Evolutionary conservation across 2,329 filamentous ascomycete genomes (phyloP), one percentile per base, ranked within the genome.

Genomic region (Botryotinia narcissicola): DNA sequence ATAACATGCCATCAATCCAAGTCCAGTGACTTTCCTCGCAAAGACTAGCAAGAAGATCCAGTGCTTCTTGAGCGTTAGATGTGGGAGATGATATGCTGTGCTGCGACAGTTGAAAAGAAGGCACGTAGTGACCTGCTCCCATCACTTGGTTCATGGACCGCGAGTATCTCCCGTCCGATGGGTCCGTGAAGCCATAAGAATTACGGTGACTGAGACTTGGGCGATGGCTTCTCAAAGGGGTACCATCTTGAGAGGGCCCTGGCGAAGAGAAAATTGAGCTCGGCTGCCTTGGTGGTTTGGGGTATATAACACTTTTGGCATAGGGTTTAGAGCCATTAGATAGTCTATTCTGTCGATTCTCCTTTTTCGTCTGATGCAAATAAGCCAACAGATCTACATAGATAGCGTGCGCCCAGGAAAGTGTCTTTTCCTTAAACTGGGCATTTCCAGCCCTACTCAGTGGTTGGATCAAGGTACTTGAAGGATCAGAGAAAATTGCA

Each of bases 1-100:
- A 85, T 57, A 98, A 85, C 85, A 98, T 95, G 3, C 96, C 96
- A 80, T 98, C 95, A 71, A 94, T 88, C 96, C 96, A 99, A 78
- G 90, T 88, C 93, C 93, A 96, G 16, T 87, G 87, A 78, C 91
- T 93, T 81, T 95, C 91, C 78, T 92, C 90, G 80, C 94, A 97
- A 10, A 97, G 83, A 76, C 86, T 89, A 25, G 89, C 90, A 32
- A 97, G 85, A 78, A 94, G 89, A 54, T 93, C 89, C 32, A 97
- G 83, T 3, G 92, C 92, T 10, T 87, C 85, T 73, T 77, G 80
- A 37, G 93, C 93, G 76, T 86, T 88, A 42, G 61, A 74, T 9
- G 75, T 20, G 37, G 79, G 78, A 10, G 77, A 77, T 60, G 46
- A 73, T 40, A 69, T 70, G 22, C 66, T 44, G 25, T 76, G 63